phyloP scores from a whole-genome alignment of 192 early-diverging fungal species.

The Linnemannia hyalina region DNA sequence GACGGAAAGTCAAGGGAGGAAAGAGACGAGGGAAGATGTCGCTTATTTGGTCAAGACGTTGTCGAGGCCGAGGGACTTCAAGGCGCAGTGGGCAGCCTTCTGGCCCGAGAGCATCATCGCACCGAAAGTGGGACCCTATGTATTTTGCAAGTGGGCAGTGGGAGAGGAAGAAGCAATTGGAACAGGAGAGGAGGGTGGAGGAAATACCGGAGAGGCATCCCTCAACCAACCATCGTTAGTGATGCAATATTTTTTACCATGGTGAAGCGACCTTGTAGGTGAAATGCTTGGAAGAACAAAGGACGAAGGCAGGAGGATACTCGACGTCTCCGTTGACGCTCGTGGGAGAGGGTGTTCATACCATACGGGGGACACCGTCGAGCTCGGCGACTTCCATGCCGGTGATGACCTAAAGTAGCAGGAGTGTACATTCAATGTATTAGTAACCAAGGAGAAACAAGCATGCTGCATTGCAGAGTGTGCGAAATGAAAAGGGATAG shows the following conservation, averaged over 20 bases:
- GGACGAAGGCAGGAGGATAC: neutral
- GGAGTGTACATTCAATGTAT: neutral
- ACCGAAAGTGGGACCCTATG: conserved; percentile 62
- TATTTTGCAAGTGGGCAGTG: neutral
- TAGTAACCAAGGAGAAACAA: neutral
- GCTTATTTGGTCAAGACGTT: conserved; percentile 24
- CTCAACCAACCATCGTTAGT: conserved; percentile 8
- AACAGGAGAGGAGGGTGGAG: neutral
- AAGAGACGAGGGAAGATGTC: neutral
- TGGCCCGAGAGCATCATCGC: conserved; percentile 78
- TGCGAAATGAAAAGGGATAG: neutral
- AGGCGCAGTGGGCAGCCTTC: conserved; percentile 76
- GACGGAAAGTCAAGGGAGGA: too few species aligned
- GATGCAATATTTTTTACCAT: neutral
- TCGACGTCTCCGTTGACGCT: neutral
- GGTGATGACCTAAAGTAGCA: conserved; percentile 35
- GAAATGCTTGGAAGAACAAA: neutral
- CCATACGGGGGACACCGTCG: conserved; percentile 79
- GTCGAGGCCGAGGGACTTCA: conserved; percentile 59
- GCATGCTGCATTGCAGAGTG: too few species aligned
- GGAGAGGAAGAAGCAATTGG: neutral
- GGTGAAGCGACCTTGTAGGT: neutral
- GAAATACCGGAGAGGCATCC: neutral
- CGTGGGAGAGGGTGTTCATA: conserved; percentile 34
- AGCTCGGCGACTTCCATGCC: conserved; percentile 83